These are phyloP conservation scores for Rhynchospora breviuscula DNA, from an alignment of 176 grass and related monocot species.

Conservation along the genomic window DNA sequence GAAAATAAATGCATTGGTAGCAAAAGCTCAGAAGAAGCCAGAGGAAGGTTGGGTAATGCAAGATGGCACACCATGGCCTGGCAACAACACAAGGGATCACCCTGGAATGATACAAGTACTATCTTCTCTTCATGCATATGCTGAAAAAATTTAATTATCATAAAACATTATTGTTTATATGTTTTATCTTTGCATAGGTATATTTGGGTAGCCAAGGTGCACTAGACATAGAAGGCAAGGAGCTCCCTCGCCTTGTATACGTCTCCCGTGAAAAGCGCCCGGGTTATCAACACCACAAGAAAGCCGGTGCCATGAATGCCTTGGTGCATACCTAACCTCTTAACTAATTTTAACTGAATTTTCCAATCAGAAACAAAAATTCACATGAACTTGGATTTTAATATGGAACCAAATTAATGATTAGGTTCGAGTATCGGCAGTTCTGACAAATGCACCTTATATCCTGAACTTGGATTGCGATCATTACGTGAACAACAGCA, in stretches of 20 bases:
- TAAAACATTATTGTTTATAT: background rate
- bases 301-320: conserved; percentile 88
- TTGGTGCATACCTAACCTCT: conserved; percentile 25
- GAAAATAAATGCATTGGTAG: conserved; percentile 76
- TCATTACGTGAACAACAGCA: conserved; percentile 99
- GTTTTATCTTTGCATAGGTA: conserved; percentile 36
- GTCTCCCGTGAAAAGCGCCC: conserved; percentile 81
- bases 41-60: conserved; percentile 99
- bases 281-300: conserved; percentile 93
- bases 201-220: conserved; percentile 85
- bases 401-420: background rate
- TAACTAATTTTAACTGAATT: background rate
- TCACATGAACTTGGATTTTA: background rate
- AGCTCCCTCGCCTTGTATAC: conserved; percentile 77
- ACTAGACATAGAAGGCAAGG: conserved; percentile 67
- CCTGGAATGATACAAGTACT: conserved; percentile 79
- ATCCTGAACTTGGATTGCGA: conserved; percentile 94
- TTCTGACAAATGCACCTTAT: conserved; percentile 92
- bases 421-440: conserved; percentile 64
- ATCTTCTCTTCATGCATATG: background rate
- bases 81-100: conserved; percentile 91
- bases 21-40: conserved; percentile 82
- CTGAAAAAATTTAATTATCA: background rate
- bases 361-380: background rate
- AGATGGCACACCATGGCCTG: conserved; percentile 90